Conservation (phyloP, 2,329 filamentous ascomycete species). For the Tolypocladium nubicola region DNA sequence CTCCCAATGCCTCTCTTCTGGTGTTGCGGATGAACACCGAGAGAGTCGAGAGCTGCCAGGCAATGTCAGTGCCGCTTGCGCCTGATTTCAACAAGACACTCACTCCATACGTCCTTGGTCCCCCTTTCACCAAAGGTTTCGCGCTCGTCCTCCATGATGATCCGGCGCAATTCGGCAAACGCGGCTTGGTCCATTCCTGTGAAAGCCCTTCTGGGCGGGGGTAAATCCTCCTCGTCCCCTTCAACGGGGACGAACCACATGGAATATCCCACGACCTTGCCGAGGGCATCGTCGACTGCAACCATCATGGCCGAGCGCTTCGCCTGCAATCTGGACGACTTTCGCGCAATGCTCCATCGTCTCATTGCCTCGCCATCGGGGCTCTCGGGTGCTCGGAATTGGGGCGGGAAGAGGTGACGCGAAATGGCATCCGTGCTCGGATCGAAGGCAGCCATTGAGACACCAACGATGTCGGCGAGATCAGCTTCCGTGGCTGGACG, state of each 20-base stretch:
- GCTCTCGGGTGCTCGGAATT: neutral
- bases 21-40: neutral
- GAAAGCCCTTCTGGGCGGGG: neutral
- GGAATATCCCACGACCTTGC: neutral
- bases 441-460: neutral
- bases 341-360: neutral
- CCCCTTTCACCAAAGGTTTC: neutral
- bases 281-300: neutral
- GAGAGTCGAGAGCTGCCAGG: neutral
- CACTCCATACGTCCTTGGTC: neutral
- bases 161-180: neutral
- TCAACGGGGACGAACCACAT: neutral
- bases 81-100: neutral
- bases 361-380: neutral
- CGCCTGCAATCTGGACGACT: neutral
- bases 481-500: neutral
- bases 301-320: neutral
- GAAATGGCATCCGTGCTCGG: neutral
- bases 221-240: neutral
- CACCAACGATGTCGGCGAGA: neutral
- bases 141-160: neutral
- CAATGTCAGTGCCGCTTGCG: neutral
- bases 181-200: neutral
- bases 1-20: neutral
- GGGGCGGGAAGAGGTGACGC: neutral